A percentile compares a stretch with the other conserved stretches of the same genome.
Conservation (phyloP, 2,329 filamentous ascomycete species). For the Phialocephala sp. region DNA sequence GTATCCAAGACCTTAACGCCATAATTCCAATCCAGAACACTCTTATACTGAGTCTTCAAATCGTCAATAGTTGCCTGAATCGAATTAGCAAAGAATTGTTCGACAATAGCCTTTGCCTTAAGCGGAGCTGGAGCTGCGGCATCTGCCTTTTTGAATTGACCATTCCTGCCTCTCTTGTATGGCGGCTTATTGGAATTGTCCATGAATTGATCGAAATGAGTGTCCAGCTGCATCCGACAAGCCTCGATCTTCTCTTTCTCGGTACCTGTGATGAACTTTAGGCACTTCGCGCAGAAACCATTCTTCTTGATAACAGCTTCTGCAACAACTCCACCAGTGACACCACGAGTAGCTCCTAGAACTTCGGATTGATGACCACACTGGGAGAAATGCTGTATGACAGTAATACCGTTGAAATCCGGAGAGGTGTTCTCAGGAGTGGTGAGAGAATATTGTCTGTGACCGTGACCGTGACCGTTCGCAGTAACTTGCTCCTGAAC, state of each 20-base stretch:
- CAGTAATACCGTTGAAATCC: not conserved
- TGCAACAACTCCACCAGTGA: not conserved
- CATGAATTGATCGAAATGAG: not conserved
- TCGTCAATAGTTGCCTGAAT: not conserved
- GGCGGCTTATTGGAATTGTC: not conserved
- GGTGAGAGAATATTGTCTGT: not conserved
- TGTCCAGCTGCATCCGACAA: not conserved
- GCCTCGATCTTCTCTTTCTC: not conserved
- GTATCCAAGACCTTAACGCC: not conserved
- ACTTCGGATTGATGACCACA: not conserved
- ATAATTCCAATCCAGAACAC: not conserved
- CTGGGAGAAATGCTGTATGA: not conserved
- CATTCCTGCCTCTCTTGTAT: not conserved
- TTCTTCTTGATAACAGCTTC: not conserved
- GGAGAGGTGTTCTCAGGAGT: not conserved
- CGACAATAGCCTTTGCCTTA: not conserved
- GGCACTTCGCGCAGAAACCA: not conserved
- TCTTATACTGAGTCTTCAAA: not conserved
- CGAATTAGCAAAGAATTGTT: not conserved
- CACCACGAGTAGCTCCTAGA: not conserved
- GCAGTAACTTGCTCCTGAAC: not conserved
- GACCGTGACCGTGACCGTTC: too few species aligned
- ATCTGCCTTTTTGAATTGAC: not conserved
- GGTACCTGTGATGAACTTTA: not conserved
- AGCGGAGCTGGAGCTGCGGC: not conserved